A percentile compares a stretch with the other conserved stretches of the same genome.
Evolutionary conservation across 306 rosid species (phyloP).

Genomic region (Betula pendula): DNA sequence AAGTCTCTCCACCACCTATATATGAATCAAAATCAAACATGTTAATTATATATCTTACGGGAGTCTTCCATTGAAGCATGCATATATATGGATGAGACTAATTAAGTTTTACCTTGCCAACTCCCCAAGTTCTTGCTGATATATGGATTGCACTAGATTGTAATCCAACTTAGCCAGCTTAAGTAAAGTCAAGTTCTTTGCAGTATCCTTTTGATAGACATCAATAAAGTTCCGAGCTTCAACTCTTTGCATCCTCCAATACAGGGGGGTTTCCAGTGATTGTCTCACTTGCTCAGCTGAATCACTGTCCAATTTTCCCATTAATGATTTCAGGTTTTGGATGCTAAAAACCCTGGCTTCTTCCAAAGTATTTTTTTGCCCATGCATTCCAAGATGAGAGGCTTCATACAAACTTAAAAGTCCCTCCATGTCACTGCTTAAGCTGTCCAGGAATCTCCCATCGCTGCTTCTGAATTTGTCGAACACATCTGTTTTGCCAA

Average conservation of each 20-base stretch:
- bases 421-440: slow-evolving; percentile 25
- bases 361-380: slow-evolving; percentile 31
- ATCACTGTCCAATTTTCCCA: neutral
- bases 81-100: neutral
- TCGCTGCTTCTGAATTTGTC: slow-evolving; percentile 6
- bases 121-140: slow-evolving; percentile 28
- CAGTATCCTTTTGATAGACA: slow-evolving; percentile 16
- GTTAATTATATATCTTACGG: neutral
- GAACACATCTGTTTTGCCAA: slow-evolving; percentile 16
- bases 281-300: slow-evolving; percentile 7
- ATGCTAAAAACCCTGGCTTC: slow-evolving; percentile 26
- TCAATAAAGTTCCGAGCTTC: slow-evolving; percentile 28
- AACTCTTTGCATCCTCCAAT: slow-evolving; percentile 30
- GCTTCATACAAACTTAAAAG: slow-evolving; percentile 38
- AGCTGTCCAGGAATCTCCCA: slow-evolving; percentile 22
- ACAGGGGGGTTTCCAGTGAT: slow-evolving; percentile 19
- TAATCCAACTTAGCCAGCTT: slow-evolving; percentile 40
- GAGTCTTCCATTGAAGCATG: neutral
- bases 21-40: neutral
- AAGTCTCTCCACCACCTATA: slow-evolving; percentile 36
- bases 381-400: slow-evolving; percentile 24
- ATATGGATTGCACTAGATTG: slow-evolving; percentile 33
- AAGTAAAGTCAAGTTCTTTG: slow-evolving; percentile 21
- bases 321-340: neutral
- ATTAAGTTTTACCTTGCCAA: slow-evolving; percentile 19